These are phyloP conservation scores for Elsinoe perseae DNA, from an alignment of 2,329 filamentous ascomycete species.

Conservation along the genomic window DNA sequence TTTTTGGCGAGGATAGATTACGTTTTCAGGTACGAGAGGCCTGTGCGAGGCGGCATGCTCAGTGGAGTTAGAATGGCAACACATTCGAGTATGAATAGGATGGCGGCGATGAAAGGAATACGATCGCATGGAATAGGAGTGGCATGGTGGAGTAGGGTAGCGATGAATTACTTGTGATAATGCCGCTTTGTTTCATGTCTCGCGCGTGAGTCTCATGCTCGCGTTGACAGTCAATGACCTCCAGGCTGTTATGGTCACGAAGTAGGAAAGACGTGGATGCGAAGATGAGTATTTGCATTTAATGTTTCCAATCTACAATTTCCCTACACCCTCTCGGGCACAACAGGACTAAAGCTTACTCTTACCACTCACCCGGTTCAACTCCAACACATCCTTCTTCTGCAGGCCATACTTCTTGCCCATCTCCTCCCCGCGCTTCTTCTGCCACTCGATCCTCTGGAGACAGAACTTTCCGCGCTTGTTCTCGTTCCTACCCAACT, in stretches of 20 bases:
- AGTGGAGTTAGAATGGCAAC: background rate
- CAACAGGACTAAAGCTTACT: conserved; percentile 32
- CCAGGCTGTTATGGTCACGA: too few relatives aligned
- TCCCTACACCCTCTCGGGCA: background rate
- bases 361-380: conserved; percentile 36
- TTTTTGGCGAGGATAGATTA: conserved; percentile 2
- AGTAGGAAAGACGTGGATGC: background rate
- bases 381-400: conserved; percentile 35
- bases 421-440: conserved; percentile 56
- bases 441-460: conserved; percentile 56
- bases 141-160: background rate
- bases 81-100: background rate
- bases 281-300: conserved; percentile 1
- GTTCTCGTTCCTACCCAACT: conserved; percentile 76
- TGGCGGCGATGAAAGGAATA: too few relatives aligned
- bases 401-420: conserved; percentile 51
- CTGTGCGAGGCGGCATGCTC: background rate
- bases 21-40: background rate
- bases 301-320: background rate
- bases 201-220: too few relatives aligned
- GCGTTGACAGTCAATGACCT: too few relatives aligned
- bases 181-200: too few relatives aligned
- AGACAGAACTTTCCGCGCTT: conserved; percentile 53
- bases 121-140: background rate
- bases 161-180: background rate